Conservation (phyloP, 2,329 filamentous ascomycete species). For the Xylariaceae sp. region DNA sequence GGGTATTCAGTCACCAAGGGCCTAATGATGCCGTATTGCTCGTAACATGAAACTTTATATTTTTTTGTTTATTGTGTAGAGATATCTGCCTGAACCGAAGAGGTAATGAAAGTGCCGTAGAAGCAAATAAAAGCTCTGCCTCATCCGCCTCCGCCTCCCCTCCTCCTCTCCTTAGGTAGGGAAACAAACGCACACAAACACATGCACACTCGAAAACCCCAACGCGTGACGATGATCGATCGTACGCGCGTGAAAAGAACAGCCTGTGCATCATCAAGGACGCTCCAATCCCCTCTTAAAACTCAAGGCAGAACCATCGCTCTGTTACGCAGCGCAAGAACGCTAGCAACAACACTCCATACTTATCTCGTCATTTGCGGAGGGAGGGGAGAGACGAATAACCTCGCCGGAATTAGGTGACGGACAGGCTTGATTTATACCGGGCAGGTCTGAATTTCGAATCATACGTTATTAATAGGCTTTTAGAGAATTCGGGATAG, state of each 20-base stretch:
- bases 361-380: neutral
- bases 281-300: neutral
- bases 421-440: conserved; percentile 15
- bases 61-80: no score
- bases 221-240: neutral
- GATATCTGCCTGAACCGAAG: neutral
- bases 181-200: neutral
- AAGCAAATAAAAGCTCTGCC: neutral
- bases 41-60: no score
- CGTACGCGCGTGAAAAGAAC: neutral
- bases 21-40: no score
- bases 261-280: neutral
- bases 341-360: neutral
- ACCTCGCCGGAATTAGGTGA: neutral
- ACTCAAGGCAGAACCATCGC: neutral
- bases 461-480: neutral
- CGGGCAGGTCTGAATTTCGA: conserved; percentile 22
- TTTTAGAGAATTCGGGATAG: no score
- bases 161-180: neutral
- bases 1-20: no score
- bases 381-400: no score
- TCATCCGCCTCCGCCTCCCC: no score
- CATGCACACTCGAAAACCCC: neutral
- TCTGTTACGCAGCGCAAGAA: no score
- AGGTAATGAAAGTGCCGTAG: neutral